Evolutionary conservation across 2,329 filamentous ascomycete species (phyloP).

Genomic region (Oidium heveae): DNA sequence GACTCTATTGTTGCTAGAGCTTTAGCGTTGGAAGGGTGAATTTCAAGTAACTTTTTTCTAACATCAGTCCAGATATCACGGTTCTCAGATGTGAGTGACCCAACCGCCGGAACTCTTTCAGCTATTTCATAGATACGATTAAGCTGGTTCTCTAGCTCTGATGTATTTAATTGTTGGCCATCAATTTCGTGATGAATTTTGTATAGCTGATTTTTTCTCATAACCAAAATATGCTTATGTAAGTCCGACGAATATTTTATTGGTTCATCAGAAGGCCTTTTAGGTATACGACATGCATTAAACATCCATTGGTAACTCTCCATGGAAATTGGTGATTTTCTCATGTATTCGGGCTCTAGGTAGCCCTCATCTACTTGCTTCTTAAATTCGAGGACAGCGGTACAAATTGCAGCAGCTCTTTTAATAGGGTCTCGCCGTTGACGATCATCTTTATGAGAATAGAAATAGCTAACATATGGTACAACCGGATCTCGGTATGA

Average conservation of each 20-base stretch:
- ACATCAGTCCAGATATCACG: slow-evolving; percentile 81
- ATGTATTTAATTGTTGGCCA: slow-evolving; percentile 65
- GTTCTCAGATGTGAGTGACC: slow-evolving; percentile 72
- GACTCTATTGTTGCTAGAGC: slow-evolving; percentile 65
- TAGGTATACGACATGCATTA: slow-evolving; percentile 69
- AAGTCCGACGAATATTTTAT: slow-evolving; percentile 51
- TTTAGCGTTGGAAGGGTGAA: slow-evolving; percentile 55
- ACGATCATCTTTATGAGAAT: slow-evolving; percentile 88
- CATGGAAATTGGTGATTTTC: slow-evolving; percentile 92
- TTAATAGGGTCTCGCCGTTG: slow-evolving; percentile 69
- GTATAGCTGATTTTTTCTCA: slow-evolving; percentile 96
- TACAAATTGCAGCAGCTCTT: slow-evolving; percentile 74
- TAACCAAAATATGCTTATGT: slow-evolving; percentile 68
- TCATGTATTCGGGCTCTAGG: slow-evolving; percentile 96
- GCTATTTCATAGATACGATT: slow-evolving; percentile 57
- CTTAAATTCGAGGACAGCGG: slow-evolving; percentile 79
- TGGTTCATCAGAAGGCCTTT: slow-evolving; percentile 57
- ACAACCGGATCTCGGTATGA: slow-evolving; percentile 85
- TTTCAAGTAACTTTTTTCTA: slow-evolving; percentile 46
- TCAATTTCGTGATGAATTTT: slow-evolving; percentile 63
- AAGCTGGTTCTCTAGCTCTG: slow-evolving; percentile 81
- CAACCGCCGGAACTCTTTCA: slow-evolving; percentile 47
- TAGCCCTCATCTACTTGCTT: slow-evolving; percentile 59
- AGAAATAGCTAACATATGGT: slow-evolving; percentile 98
- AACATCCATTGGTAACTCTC: slow-evolving; percentile 99